Evolutionary conservation across 2,329 filamentous ascomycete species (phyloP), one percentile per base, ranked within the genome.

Genomic region (Penicillium thymicola): DNA sequence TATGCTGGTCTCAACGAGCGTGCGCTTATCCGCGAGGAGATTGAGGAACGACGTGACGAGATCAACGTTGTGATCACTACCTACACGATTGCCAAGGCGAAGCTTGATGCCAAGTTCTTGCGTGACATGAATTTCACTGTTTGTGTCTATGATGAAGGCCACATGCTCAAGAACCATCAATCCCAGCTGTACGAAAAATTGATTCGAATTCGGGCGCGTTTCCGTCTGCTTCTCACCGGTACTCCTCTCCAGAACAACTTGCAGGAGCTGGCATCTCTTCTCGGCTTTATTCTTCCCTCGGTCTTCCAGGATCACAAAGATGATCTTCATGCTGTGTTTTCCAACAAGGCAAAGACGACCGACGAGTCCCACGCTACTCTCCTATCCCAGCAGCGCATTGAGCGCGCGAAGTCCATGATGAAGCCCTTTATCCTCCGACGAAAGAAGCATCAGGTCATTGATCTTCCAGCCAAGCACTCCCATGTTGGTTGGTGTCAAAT

Each of bases 201-300:
- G 51, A 86, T 89, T 67, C 82, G 84, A 36, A 92, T 99, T 52
- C 83, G 83, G 0, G 87, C 91, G 0, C 78, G 85, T n/a, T 97
- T 94, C 81, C 87, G 92, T 59, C 83, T 99, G 49, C 81, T 99
- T 4, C 82, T 99, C 27, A 90, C 88, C 28, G 94, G 94, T 41
- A 99, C 94, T 0, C 94, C 94, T 0, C 82, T 99, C 13, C 94
- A 99, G 67, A 99, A 99, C 76, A 97, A 97, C 71, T 79, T 99
- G 21, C 88, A 93, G 69, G 94, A 99, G 75, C 85, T 99, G 67
- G 88, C 92, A 40, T 89, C 92, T 2, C 83, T 99, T 14, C 83
- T 99, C 13, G 90, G 88, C n/a, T 97, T 99, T 70, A 92, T 99
- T 67, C 88, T 97, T 73, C 94, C 94, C 0, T 78, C 84, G 8